Base-by-base conservation (phyloP, 1,284 basidiomycete genomes). In the Melampsora larici-populina region DNA sequence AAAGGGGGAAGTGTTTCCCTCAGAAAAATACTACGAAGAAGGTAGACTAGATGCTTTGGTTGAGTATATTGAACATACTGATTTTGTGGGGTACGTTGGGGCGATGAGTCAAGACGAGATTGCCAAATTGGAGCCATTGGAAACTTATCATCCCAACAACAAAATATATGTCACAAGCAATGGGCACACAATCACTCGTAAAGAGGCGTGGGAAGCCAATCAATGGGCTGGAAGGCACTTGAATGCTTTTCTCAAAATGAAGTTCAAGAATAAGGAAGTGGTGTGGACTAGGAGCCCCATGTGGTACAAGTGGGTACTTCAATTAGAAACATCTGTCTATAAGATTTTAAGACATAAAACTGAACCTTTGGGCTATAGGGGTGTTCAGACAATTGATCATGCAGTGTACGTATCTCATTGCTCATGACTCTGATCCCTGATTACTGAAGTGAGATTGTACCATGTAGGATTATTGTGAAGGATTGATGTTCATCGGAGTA, bases 201-300 rank as follows among this genome's bases (percentile, higher is more conserved):
- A 60, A 60, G 58, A 60, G 24, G 58, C n/a, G 4, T 60, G 58
- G 58, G 58, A 60, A 60, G 58, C 58, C 29, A 60, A 24, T 60
- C 58, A 60, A 60, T 60, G 58, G 58, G 58, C 58, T 26, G 58
- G 58, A 60, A 60, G 58, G 58, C 24, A 60, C 29, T 60, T 60
- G n/a, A 60, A 24, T 17, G 58, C 58, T 26, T 60, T 60, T 24
- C n/a, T 60, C 2, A 60, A 60, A 31, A 31, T 26, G 29, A 4
- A 17, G 11, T 26, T 60, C 29, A 9, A 24, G 26, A 31, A 26
- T 15, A 31, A 60, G 24, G 24, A 60, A 31, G 58, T 26, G 58
- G 58, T 60, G 24, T 60, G 58, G 58, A 31, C 29, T 60, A 60
- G 58, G 24, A 60, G 58, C 29, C 58, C 58, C 24, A 46, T 46